Conservation (phyloP, 768 basidiomycete genomes). For the Boletus subparvulus region DNA sequence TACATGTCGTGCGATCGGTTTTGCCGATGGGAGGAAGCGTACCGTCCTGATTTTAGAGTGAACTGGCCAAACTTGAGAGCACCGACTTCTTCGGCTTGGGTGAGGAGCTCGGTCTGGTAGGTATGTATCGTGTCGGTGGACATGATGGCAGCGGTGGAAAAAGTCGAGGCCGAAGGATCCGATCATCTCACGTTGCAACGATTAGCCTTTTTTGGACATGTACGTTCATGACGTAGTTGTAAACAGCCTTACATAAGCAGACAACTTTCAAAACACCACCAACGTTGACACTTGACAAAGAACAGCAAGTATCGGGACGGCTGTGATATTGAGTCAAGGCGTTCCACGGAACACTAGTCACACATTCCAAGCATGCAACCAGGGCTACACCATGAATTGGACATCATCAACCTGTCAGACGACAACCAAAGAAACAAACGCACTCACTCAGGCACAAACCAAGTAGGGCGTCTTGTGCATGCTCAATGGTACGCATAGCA, state of each 20-base stretch:
- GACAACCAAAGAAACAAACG: background rate
- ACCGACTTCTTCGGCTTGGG: constrained; percentile 62
- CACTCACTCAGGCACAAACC: constrained; percentile 5
- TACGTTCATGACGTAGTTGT: background rate
- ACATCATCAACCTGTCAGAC: background rate
- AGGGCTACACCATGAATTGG: too few relatives aligned
- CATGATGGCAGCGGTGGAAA: constrained; percentile 12
- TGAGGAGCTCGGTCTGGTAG: constrained; percentile 67
- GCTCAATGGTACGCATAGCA: constrained; percentile 10
- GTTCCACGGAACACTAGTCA: too few relatives aligned
- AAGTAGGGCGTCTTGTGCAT: constrained; percentile 3
- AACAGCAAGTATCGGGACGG: too few relatives aligned
- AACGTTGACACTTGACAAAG: too few relatives aligned
- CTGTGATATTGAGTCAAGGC: too few relatives aligned
- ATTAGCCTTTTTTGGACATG: constrained; percentile 9
- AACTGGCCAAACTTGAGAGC: constrained; percentile 91
- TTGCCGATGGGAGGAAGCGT: constrained; percentile 28
- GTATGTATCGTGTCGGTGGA: constrained; percentile 33
- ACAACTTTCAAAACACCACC: too few relatives aligned
- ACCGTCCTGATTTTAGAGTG: constrained; percentile 94
- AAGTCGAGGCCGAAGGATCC: background rate
- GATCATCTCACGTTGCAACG: background rate
- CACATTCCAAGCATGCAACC: too few relatives aligned
- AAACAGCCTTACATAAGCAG: too few relatives aligned
- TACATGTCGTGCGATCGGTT: background rate